Evolutionary conservation across 208 protist species (phyloP).

Genomic region (Entamoeba dispar): DNA sequence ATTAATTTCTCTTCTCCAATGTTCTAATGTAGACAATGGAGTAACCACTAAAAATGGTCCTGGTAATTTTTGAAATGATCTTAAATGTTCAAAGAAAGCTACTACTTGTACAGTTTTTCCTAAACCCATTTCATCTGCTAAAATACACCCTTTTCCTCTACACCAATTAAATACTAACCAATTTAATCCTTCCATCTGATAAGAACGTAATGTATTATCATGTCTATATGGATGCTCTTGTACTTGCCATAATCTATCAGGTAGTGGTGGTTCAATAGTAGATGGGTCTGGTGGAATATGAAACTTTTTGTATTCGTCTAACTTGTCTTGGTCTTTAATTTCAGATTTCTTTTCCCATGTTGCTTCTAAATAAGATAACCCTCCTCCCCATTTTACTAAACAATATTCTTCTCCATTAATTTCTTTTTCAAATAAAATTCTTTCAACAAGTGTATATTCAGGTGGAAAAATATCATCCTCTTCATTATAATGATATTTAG

Average conservation of each 20-base stretch:
- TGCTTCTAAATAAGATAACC: not conserved
- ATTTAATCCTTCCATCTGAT: conserved; percentile 1
- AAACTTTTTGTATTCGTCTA: not conserved
- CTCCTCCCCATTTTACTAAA: not conserved
- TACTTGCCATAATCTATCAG: not conserved
- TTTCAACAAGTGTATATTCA: not conserved
- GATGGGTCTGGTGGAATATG: not conserved
- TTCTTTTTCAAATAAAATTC: not conserved
- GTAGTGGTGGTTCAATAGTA: not conserved
- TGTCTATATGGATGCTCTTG: not conserved
- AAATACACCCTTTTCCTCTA: not conserved
- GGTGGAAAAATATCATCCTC: not conserved
- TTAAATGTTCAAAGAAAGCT: conserved; percentile 11
- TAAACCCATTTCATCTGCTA: conserved; percentile 10
- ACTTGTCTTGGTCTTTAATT: not conserved
- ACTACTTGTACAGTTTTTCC: conserved; percentile 30
- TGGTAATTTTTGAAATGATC: not conserved
- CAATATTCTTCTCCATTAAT: not conserved
- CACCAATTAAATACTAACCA: not conserved
- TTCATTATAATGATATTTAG: not conserved
- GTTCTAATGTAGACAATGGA: conserved; percentile 15
- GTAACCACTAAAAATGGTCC: conserved; percentile 30
- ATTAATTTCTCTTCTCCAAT: conserved; percentile 24
- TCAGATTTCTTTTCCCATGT: not conserved
- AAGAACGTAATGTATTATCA: not conserved